These are phyloP conservation scores for Skeletonema tropicum DNA, from an alignment of 108 stramenopile species.

Conservation along the genomic window DNA sequence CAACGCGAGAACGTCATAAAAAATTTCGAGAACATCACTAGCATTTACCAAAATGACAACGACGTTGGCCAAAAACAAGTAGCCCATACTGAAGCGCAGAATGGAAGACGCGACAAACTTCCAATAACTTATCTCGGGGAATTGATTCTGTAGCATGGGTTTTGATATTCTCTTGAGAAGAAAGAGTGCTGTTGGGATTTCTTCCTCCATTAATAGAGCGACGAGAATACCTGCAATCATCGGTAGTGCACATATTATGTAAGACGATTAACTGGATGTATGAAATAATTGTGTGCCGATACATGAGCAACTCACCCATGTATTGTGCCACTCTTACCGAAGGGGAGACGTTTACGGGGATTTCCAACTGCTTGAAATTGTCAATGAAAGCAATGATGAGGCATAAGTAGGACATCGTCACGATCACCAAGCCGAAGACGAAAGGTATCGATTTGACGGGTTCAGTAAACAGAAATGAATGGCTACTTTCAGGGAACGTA, in stretches of 20 bases:
- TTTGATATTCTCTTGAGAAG: background rate
- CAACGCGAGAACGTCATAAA: conserved; percentile 23
- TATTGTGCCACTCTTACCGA: background rate
- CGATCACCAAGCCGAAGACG: background rate
- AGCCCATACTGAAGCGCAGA: conserved; percentile 13
- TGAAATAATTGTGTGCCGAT: background rate
- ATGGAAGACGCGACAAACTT: conserved; percentile 9
- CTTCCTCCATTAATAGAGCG: background rate
- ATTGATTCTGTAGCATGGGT: background rate
- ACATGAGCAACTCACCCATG: background rate
- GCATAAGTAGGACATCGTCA: background rate
- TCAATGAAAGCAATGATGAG: background rate
- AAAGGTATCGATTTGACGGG: background rate
- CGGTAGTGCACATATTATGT: too few species aligned
- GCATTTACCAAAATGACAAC: conserved; percentile 16
- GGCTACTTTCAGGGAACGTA: background rate
- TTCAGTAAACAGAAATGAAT: background rate
- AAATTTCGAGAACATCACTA: conserved; percentile 19
- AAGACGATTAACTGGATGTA: too few species aligned
- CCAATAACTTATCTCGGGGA: conserved; percentile 6
- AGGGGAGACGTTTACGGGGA: background rate
- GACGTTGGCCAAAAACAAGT: conserved; percentile 25
- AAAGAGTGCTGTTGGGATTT: background rate
- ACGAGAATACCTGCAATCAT: background rate
- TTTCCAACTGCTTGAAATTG: background rate